Base-by-base conservation (phyloP, 495 filamentous ascomycete genomes). In the Lichina pygmaea region DNA sequence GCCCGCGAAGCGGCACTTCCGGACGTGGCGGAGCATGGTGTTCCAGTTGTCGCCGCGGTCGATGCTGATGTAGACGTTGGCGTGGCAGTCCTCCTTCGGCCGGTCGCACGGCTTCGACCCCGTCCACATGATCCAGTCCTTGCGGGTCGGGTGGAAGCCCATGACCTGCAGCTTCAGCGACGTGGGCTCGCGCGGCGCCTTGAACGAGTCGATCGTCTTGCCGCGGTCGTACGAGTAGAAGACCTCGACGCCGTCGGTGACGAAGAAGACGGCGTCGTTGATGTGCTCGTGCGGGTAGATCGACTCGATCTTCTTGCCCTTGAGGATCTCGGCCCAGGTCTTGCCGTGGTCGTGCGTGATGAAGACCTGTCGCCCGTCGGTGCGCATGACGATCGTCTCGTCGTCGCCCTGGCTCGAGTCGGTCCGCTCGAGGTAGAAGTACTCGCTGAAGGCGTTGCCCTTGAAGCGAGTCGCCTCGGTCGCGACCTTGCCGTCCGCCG, bases 111-210 rank as follows among this genome's bases (percentile, higher is more conserved):
- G 66, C 41, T 66, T 66, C 42, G 70, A 64, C 34, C 86, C 86
- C 38, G 73, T 77, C 86, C 85, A 99, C 48, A 99, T 79, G 34
- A 94, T 57, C 78, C 83, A 93, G 51, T 93, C 74, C 50, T 66
- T 72, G 48, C 80, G 66, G 44, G 73, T 69, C 7, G 81, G 77
- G 52, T 99, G 89, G 60, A 95, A 95, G 37, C 63, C 58, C 46
- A 85, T 53, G 6, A 78, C 63, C 31, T 66, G 66, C 5, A 67
- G 33, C 2, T 48, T 49, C 46, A 65, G 55, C 46, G 59, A 51
- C 32, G 64, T 62, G 6, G 70, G 73, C 39, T 55, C 60, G 6
- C 53, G 51, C 12, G 66, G 71, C 3, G 77, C 68, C 41, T 79
- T 58, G 58, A 93, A 91, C 15, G 57, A 57, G 46, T 75, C 66